Percentiles rank a stretch among this genome's conserved stretches.
Evolutionary conservation across 176 grass and related monocot species (phyloP).

Genomic region (Puya raimondii): DNA sequence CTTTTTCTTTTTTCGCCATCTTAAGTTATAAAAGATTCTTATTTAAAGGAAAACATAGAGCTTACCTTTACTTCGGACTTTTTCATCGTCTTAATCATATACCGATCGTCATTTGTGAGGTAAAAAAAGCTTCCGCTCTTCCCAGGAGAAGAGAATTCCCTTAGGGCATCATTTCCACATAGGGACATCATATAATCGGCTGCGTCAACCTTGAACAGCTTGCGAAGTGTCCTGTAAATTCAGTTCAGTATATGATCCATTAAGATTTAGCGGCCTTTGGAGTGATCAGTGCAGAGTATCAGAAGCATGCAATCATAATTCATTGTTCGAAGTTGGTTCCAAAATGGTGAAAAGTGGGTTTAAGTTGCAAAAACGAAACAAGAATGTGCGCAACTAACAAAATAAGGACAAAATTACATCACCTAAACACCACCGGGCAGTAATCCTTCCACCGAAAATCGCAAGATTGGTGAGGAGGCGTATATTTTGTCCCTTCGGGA

Average conservation of each 20-base stretch:
- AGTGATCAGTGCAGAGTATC: not conserved
- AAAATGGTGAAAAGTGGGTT: too few relatives aligned
- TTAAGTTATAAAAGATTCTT: not conserved
- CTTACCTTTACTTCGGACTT: slow-evolving; percentile 83
- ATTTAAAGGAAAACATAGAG: not conserved
- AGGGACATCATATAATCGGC: slow-evolving; percentile 92
- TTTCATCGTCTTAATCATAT: slow-evolving; percentile 99
- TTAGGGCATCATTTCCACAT: slow-evolving; percentile 79
- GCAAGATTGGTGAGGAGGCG: slow-evolving; percentile 83
- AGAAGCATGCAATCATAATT: too few relatives aligned
- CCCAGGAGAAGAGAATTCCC: slow-evolving; percentile 81
- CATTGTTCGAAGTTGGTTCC: too few relatives aligned
- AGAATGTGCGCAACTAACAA: not conserved
- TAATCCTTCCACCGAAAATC: slow-evolving; percentile 99
- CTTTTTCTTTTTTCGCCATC: too few relatives aligned
- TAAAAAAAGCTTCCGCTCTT: slow-evolving; percentile 98
- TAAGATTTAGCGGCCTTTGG: not conserved
- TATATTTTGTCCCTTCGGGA: slow-evolving; percentile 80
- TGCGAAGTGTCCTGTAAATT: slow-evolving; percentile 54
- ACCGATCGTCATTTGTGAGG: slow-evolving; percentile 69
- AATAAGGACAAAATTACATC: not conserved
- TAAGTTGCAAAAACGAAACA: not conserved
- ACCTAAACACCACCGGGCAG: slow-evolving; percentile 96
- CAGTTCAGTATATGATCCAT: not conserved
- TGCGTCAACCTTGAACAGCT: slow-evolving; percentile 86